These are phyloP conservation scores for Moringa oleifera DNA, from an alignment of 345 rosid genomes.

Conservation along the genomic window DNA sequence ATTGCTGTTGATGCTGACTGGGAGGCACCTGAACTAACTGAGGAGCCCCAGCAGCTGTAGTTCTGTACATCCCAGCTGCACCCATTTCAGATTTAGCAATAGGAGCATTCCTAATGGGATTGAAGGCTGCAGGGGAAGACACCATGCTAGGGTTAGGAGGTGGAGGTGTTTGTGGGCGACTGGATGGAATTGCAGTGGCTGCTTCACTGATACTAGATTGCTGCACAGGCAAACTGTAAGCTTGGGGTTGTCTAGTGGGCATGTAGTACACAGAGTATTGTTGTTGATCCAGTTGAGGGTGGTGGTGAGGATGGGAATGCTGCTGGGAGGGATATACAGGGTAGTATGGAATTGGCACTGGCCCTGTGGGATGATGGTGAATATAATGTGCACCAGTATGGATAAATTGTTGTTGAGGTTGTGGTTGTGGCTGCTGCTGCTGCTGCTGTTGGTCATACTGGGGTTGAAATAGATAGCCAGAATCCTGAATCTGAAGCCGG, in stretches of 20 bases:
- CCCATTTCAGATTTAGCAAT: conserved; percentile 63
- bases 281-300: conserved; percentile 76
- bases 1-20: conserved; percentile 70
- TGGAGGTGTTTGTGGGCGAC: conserved; percentile 51
- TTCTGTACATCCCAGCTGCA: conserved; percentile 52
- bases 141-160: conserved; percentile 53
- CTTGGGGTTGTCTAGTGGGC: conserved; percentile 53
- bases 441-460: conserved; percentile 54
- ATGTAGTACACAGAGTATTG: conserved; percentile 77
- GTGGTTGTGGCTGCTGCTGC: conserved; percentile 30
- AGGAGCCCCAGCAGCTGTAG: conserved; percentile 42
- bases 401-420: conserved; percentile 57
- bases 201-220: conserved; percentile 54
- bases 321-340: conserved; percentile 77
- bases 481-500: conserved; percentile 44
- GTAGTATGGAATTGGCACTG: conserved; percentile 62
- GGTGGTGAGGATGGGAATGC: conserved; percentile 60
- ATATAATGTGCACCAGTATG: conserved; percentile 66
- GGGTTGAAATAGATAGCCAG: conserved; percentile 51
- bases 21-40: conserved; percentile 68
- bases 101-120: conserved; percentile 53
- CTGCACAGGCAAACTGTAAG: conserved; percentile 58
- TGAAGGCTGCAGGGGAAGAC: conserved; percentile 43
- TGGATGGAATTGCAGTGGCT: conserved; percentile 34
- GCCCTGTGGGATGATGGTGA: conserved; percentile 60